phyloP scores from a whole-genome alignment of 73 alveolate species.

The Paramecium biaurelia region DNA sequence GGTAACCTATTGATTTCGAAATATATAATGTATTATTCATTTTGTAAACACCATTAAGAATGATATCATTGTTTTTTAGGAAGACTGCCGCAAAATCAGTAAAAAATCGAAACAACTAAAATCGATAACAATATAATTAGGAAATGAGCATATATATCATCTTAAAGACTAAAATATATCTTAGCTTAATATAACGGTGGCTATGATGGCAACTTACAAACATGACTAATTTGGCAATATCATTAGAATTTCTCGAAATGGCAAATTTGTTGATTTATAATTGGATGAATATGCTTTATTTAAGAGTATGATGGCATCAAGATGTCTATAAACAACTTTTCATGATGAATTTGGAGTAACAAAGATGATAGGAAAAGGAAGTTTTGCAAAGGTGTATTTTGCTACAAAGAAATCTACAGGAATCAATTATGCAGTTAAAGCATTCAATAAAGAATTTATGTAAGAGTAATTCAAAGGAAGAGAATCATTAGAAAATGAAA shows the following conservation, averaged over 20 bases:
- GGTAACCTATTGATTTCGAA: neutral
- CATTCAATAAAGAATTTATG: slow-evolving; percentile 65
- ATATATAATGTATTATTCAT: neutral
- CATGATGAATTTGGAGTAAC: slow-evolving; percentile 64
- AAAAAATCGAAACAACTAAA: neutral
- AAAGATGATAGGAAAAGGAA: slow-evolving; percentile 64
- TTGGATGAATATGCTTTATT: neutral
- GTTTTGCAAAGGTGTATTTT: slow-evolving; percentile 61
- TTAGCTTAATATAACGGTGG: neutral
- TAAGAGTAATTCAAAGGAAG: slow-evolving; percentile 57
- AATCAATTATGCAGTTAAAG: slow-evolving; percentile 53
- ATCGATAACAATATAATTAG: neutral
- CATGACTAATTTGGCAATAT: neutral
- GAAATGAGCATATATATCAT: neutral
- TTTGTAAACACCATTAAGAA: neutral
- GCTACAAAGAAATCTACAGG: slow-evolving; percentile 60
- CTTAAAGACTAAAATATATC: neutral
- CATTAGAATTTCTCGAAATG: neutral
- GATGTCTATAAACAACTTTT: slow-evolving; percentile 46
- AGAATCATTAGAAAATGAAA: slow-evolving; percentile 62
- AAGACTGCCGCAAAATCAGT: neutral
- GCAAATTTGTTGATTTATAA: neutral
- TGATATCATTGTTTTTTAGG: neutral
- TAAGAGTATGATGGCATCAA: slow-evolving; percentile 16
- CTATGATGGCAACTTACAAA: neutral